Evolutionary conservation across 2,329 filamentous ascomycete genomes (phyloP).

Genomic region (Dactylellina leptospora): DNA sequence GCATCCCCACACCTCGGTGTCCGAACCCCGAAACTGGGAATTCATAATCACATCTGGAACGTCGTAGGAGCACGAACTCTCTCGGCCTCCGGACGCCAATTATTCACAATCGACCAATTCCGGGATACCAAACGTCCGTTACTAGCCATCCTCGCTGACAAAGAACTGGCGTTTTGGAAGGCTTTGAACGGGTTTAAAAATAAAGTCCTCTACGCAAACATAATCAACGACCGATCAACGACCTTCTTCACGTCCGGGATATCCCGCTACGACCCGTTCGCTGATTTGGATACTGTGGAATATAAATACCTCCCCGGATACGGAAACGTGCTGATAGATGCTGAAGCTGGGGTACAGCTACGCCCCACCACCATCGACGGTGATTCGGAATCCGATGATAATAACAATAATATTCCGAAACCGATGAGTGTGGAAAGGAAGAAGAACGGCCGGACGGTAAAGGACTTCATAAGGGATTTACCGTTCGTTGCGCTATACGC

Average conservation of each 20-base stretch:
- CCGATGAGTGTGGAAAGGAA: background rate
- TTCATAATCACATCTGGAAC: constrained; percentile 77
- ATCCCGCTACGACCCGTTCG: constrained; percentile 78
- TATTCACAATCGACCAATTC: constrained; percentile 88
- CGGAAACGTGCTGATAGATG: constrained; percentile 78
- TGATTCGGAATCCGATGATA: constrained; percentile 47
- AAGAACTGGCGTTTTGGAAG: constrained; percentile 83
- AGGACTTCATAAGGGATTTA: constrained; percentile 63
- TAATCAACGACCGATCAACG: constrained; percentile 83
- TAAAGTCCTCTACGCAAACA: constrained; percentile 82
- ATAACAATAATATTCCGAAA: background rate
- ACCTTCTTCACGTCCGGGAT: constrained; percentile 73
- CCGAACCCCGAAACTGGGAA: constrained; percentile 73
- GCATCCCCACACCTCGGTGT: constrained; percentile 85
- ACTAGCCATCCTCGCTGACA: constrained; percentile 81
- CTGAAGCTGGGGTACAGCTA: constrained; percentile 61
- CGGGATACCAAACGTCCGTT: constrained; percentile 82
- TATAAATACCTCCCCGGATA: constrained; percentile 79
- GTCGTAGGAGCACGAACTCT: constrained; percentile 81
- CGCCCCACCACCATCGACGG: constrained; percentile 58
- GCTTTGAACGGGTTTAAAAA: constrained; percentile 79
- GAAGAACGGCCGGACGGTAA: constrained; percentile 1
- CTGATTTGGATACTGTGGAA: constrained; percentile 71
- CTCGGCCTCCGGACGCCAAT: constrained; percentile 82
- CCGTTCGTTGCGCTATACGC: constrained; percentile 73